Evolutionary conservation across 495 filamentous ascomycete genomes (phyloP).

Genomic region (Aspergillus biplanus): DNA sequence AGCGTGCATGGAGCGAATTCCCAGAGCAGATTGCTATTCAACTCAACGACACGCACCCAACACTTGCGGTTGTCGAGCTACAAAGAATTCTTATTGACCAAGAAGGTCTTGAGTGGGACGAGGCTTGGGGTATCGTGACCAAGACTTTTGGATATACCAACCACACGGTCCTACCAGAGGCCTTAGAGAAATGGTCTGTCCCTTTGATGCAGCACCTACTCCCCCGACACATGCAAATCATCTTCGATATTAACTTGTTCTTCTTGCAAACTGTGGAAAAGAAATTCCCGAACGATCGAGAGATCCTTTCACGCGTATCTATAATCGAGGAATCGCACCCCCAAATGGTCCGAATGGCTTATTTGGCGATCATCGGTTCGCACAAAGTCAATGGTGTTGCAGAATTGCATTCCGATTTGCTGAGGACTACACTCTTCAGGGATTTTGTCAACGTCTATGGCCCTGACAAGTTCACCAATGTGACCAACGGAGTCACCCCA

Average conservation of each 20-base stretch:
- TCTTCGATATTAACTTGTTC: constrained; percentile 96
- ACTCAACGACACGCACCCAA: constrained; percentile 97
- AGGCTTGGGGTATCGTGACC: constrained; percentile 82
- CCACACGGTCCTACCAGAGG: constrained; percentile 96
- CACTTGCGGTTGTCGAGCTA: constrained; percentile 92
- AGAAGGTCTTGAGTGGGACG: constrained; percentile 91
- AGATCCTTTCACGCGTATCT: constrained; percentile 81
- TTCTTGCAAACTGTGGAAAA: constrained; percentile 91
- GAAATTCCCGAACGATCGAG: constrained; percentile 85
- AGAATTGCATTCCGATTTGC: constrained; percentile 94
- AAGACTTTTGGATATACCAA: constrained; percentile 94
- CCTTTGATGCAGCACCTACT: constrained; percentile 89
- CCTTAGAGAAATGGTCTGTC: constrained; percentile 98
- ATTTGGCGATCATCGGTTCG: constrained; percentile 90
- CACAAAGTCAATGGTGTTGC: constrained; percentile 99
- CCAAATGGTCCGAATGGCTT: constrained; percentile 99
- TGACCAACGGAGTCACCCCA: constrained; percentile 97
- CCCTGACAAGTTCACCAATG: constrained; percentile 95
- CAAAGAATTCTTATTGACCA: constrained; percentile 89
- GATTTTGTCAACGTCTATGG: constrained; percentile 95
- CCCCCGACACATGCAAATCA: constrained; percentile 94
- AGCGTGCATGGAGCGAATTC: constrained; percentile 88
- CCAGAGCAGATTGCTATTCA: constrained; percentile 95
- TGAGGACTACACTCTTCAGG: constrained; percentile 98
- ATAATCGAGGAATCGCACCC: constrained; percentile 97